Conservation (phyloP, 1,284 basidiomycete genomes). For the Melampsora larici-populina region DNA sequence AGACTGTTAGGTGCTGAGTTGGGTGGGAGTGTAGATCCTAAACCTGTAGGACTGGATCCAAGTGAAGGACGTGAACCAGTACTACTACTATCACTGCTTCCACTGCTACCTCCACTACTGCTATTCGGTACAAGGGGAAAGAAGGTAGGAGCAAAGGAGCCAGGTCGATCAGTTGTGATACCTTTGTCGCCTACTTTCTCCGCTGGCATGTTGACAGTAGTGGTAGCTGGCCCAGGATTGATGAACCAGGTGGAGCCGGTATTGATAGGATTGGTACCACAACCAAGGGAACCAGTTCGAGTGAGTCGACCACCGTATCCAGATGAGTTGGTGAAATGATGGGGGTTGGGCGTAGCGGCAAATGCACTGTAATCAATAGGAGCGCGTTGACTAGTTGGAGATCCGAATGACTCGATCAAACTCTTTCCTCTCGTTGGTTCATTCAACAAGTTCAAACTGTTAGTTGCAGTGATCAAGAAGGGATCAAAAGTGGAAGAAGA, state of each 20-base stretch:
- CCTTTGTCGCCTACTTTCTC: background rate
- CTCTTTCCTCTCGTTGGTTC: background rate
- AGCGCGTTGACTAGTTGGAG: background rate
- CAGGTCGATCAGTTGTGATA: background rate
- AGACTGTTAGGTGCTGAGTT: slow-evolving; percentile 25
- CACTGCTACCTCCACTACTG: background rate
- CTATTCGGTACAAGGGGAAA: background rate
- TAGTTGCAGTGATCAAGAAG: background rate
- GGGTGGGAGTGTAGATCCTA: slow-evolving; percentile 47
- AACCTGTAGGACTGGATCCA: slow-evolving; percentile 39
- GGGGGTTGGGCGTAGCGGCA: background rate
- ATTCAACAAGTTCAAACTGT: background rate
- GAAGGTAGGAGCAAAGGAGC: background rate
- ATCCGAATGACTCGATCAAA: background rate
- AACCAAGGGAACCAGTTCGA: background rate
- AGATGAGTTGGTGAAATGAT: background rate
- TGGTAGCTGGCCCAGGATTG: no score
- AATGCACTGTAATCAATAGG: background rate
- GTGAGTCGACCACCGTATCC: background rate
- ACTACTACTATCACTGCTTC: background rate
- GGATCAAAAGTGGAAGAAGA: background rate
- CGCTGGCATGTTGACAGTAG: background rate
- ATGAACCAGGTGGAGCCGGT: no score
- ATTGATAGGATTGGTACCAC: background rate
- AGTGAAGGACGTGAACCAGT: background rate